phyloP scores from a whole-genome alignment of 495 filamentous ascomycete species.

The Xylaria grammica region DNA sequence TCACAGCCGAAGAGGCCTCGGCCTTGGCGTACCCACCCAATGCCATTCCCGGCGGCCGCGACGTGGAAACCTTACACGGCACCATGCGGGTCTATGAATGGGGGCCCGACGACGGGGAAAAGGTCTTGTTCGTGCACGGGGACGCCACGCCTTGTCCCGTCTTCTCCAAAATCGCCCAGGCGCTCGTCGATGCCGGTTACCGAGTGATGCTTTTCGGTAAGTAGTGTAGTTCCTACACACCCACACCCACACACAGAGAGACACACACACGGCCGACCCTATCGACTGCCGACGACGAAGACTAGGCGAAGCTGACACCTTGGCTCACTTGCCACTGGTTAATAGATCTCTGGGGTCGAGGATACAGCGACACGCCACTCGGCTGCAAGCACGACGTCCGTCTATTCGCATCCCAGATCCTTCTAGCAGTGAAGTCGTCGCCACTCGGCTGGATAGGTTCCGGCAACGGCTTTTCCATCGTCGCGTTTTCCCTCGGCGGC shows the following conservation, averaged over 20 bases:
- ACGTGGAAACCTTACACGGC: conserved; percentile 77
- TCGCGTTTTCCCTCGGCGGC: conserved; percentile 86
- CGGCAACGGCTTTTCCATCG: conserved; percentile 64
- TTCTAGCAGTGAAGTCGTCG: conserved; percentile 71
- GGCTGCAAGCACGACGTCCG: conserved; percentile 70
- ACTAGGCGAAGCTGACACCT: background rate
- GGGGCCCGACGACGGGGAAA: conserved; percentile 73
- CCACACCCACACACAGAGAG: no score
- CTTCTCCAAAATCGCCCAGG: conserved; percentile 67
- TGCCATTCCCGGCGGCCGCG: conserved; percentile 72
- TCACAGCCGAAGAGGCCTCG: conserved; percentile 23
- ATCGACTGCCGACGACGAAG: background rate
- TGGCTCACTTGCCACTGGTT: background rate
- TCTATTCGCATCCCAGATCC: conserved; percentile 75
- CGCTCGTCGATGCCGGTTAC: conserved; percentile 68
- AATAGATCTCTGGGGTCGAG: conserved; percentile 77
- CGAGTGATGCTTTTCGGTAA: conserved; percentile 79
- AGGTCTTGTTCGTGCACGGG: conserved; percentile 78
- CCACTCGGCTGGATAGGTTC: conserved; percentile 67
- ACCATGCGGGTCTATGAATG: conserved; percentile 79
- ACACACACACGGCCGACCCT: no score
- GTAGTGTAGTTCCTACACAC: no score
- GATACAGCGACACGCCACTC: conserved; percentile 71
- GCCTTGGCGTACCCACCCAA: conserved; percentile 69
- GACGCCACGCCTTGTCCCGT: conserved; percentile 78